Conservation (phyloP, 2,329 filamentous ascomycete species). For the Westerdykella sp. region DNA sequence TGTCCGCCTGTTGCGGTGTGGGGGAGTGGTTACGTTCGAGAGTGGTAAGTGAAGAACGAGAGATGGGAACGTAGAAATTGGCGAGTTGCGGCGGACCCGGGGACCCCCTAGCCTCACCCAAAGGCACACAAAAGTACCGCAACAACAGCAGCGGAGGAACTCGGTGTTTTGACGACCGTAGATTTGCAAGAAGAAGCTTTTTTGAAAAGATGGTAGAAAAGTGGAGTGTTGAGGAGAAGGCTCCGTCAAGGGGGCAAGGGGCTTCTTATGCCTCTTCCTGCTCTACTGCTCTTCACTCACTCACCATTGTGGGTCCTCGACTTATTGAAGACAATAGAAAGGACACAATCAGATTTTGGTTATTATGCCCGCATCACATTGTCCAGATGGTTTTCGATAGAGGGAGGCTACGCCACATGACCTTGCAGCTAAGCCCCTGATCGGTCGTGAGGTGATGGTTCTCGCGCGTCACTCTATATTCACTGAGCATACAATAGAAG, state of each 20-base stretch:
- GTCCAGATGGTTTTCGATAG: too few species aligned
- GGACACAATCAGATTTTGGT: too few species aligned
- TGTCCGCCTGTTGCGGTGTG: conserved; percentile 21
- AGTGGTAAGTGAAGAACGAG: conserved; percentile 10
- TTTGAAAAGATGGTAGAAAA: not conserved
- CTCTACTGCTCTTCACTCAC: not conserved
- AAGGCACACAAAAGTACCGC: too few species aligned
- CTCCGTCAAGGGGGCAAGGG: not conserved
- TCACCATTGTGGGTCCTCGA: too few species aligned
- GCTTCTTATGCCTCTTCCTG: not conserved
- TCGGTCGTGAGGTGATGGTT: too few species aligned
- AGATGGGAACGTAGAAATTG: conserved; percentile 18
- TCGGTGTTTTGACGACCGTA: too few species aligned
- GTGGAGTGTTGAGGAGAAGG: not conserved
- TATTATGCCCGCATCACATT: too few species aligned
- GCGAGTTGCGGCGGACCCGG: conserved; percentile 5
- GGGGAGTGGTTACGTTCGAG: conserved; percentile 17
- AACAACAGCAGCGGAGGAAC: too few species aligned
- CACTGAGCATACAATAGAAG: not conserved
- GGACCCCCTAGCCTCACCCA: too few species aligned
- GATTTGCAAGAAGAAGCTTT: not conserved
- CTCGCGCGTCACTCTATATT: not conserved
- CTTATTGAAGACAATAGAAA: too few species aligned
- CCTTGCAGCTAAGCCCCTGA: too few species aligned
- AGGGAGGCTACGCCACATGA: too few species aligned